phyloP scores from a whole-genome alignment of 345 rosid species.

The Lepidium aucheri region DNA sequence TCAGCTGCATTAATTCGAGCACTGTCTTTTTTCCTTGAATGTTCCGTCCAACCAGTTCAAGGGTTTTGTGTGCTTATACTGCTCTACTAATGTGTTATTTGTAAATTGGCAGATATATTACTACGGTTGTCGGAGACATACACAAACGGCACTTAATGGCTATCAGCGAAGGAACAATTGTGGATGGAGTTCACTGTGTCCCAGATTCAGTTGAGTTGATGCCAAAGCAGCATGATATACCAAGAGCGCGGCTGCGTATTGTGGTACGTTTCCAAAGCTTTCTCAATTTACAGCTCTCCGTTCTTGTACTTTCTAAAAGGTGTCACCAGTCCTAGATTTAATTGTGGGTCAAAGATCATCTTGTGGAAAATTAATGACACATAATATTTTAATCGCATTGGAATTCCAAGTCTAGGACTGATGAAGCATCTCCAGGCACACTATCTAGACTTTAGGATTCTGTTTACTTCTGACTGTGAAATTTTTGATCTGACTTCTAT shows the following conservation, averaged over 20 bases:
- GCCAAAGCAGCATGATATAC: constrained; percentile 59
- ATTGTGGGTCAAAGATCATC: neutral
- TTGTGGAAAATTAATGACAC: neutral
- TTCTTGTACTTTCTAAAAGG: neutral
- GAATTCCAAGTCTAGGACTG: neutral
- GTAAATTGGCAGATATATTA: constrained; percentile 58
- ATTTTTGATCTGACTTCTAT: neutral
- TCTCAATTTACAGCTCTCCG: neutral
- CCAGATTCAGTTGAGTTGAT: constrained; percentile 90
- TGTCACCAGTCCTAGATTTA: neutral
- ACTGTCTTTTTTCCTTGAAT: neutral
- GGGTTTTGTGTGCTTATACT: neutral
- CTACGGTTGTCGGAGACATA: constrained; percentile 61
- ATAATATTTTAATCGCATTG: neutral
- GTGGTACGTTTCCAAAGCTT: constrained; percentile 47
- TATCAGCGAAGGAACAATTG: constrained; percentile 60
- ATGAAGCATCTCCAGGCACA: neutral
- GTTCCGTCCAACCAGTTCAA: neutral
- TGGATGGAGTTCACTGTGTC: constrained; percentile 71
- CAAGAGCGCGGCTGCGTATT: constrained; percentile 69
- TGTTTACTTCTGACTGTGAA: neutral
- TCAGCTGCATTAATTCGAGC: neutral
- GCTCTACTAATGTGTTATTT: neutral
- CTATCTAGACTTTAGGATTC: neutral
- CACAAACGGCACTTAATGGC: constrained; percentile 57